Conservation (phyloP, 2,329 filamentous ascomycete species). For the Aspergillus sp. region DNA sequence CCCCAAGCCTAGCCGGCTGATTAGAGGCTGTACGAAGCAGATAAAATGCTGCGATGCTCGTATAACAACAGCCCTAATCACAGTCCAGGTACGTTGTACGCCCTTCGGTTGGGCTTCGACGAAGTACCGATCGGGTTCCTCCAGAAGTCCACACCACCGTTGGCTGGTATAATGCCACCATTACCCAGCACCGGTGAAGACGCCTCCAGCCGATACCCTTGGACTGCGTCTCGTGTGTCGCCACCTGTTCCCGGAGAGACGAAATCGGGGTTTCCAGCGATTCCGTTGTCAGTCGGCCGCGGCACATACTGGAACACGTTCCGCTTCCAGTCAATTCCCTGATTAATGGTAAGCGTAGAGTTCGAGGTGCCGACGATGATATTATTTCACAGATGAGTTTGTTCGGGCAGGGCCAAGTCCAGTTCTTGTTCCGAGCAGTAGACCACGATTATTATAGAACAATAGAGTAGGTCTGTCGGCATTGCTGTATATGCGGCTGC, state of each 20-base stretch:
- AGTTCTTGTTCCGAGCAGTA: constrained; percentile 14
- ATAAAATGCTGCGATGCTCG: too few species aligned
- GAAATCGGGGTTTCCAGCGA: neutral
- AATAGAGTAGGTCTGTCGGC: constrained; percentile 11
- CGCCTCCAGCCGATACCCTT: neutral
- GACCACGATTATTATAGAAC: constrained; percentile 18
- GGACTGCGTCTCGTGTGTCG: neutral
- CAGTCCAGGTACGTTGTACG: neutral
- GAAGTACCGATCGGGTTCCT: neutral
- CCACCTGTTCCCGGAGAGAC: neutral
- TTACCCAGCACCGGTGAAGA: neutral
- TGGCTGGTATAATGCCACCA: neutral
- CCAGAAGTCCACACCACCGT: neutral
- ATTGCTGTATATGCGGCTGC: constrained; percentile 16
- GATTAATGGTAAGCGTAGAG: constrained; percentile 9
- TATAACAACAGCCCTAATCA: too few species aligned
- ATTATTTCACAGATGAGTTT: constrained; percentile 15
- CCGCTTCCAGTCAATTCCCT: constrained; percentile 10
- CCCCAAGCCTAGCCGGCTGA: too few species aligned
- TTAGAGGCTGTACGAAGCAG: too few species aligned
- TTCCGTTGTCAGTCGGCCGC: neutral
- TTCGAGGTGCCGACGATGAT: constrained; percentile 16
- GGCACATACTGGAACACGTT: constrained; percentile 12
- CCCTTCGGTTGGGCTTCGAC: neutral
- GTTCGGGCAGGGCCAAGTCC: constrained; percentile 9